A percentile compares a stretch with the other conserved stretches of the same genome.
Conservation (phyloP, 2,329 filamentous ascomycete species). For the Trichophyton rubrum region DNA sequence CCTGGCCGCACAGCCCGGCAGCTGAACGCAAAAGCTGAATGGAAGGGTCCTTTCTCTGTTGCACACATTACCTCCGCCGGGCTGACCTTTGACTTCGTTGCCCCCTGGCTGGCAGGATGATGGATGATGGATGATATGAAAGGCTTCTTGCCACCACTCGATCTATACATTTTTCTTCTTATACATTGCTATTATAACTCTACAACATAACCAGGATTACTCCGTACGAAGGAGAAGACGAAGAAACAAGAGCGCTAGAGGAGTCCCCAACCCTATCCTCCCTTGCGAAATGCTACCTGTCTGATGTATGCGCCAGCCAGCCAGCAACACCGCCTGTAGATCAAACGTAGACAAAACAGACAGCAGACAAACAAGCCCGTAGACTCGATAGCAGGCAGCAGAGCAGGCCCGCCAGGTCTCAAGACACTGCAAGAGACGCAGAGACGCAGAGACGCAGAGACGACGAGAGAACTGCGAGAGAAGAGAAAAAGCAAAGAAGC, state of each 20-base stretch:
- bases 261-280: background rate
- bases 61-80: slow-evolving; percentile 2
- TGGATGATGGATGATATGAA: background rate
- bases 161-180: no score
- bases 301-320: background rate
- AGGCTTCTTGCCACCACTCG: background rate
- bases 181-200: background rate
- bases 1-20: background rate
- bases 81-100: background rate
- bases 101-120: background rate
- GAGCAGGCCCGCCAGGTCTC: no score
- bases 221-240: background rate
- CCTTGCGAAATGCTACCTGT: background rate
- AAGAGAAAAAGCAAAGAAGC: background rate
- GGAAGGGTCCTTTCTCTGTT: background rate
- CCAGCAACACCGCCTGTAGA: background rate
- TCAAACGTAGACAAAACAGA: background rate
- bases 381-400: no score
- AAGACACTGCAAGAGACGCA: no score
- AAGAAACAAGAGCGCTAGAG: background rate
- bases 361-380: no score
- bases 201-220: background rate
- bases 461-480: no score
- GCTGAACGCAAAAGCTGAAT: background rate
- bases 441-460: no score